Base-by-base conservation (phyloP, 2,329 filamentous ascomycete genomes). In the Ceratocystiopsis sp. region DNA sequence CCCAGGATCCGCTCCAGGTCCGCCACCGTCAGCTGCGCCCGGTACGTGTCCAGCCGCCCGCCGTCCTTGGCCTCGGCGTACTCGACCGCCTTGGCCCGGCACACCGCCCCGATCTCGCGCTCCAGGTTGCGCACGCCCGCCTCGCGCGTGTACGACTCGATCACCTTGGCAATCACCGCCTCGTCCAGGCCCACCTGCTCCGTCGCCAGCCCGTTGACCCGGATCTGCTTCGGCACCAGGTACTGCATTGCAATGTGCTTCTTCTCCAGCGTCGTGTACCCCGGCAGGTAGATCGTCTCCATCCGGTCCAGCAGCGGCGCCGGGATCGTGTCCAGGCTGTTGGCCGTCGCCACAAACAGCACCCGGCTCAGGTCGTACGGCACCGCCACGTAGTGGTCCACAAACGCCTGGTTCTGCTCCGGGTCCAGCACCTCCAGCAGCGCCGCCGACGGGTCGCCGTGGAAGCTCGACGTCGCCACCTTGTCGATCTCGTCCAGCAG, bases 381-480 rank as follows among this genome's bases (percentile, higher is more conserved):
- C 49, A 95, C 86, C 54, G 87, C 87, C 58, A 98, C 76, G 59
- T 96, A 98, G 62, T 98, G 91, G 57, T 98, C 91, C 29, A 79
- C 84, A 62, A 98, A 98, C 11, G 77, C 81, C 60, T 93, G 75
- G 57, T 98, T 98, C 63, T 98, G 91, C 60, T 98, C 91, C 0
- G 91, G 91, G 55, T 98, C 91, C 38, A 98, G 69, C 12, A 98
- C 91, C 60, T 98, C 91, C 14, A 98, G 76, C 89, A 98, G 95
- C 10, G 91, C 91, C 18, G 91, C 91, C 17, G 85, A 93, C 4
- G 91, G 91, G 55, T 98, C 91, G 36, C 91, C 91, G 52, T 98
- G 87, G 59, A 91, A 82, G 58, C 89, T 96, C 34, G 84, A 78
- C 46, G 79, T 78, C 49, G 87, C 86, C 48, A 98, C 74, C 68